Evolutionary conservation across 257 asterid species (phyloP).

Genomic region (Ilex aquifolium): DNA sequence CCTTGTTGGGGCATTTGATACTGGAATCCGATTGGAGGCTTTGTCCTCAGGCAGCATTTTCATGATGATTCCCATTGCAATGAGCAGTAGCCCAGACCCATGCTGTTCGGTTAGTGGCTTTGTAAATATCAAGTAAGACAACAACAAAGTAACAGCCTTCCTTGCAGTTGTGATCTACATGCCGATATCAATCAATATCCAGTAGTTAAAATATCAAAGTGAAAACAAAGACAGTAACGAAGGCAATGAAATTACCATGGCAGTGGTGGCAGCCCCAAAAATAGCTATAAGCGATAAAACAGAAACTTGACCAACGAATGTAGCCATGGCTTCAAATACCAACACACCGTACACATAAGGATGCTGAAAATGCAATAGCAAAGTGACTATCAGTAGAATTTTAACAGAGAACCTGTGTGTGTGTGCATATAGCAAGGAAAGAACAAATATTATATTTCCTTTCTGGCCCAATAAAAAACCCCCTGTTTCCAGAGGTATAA

Average conservation of each 20-base stretch:
- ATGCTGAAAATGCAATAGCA: constrained; percentile 43
- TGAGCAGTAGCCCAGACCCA: constrained; percentile 59
- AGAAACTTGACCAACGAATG: constrained; percentile 78
- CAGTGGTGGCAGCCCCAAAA: constrained; percentile 89
- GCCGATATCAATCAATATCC: background rate
- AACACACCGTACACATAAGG: constrained; percentile 76
- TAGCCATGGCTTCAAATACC: constrained; percentile 86
- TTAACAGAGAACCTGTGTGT: background rate
- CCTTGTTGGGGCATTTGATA: constrained; percentile 2
- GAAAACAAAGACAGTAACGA: background rate
- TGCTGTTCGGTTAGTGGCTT: constrained; percentile 82
- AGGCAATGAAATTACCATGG: constrained; percentile 44
- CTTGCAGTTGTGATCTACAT: constrained; percentile 79
- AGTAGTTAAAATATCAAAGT: background rate
- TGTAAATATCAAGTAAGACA: constrained; percentile 67
- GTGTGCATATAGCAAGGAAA: background rate
- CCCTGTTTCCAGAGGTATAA: too few relatives aligned
- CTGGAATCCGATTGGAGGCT: constrained; percentile 22
- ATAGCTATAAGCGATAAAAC: constrained; percentile 80
- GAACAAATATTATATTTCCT: background rate
- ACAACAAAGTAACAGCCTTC: constrained; percentile 79
- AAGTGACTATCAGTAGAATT: background rate
- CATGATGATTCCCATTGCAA: constrained; percentile 64
- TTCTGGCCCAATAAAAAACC: too few relatives aligned
- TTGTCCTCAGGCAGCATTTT: constrained; percentile 58